Conservation (phyloP, 2,329 filamentous ascomycete genomes). For the Cryphonectria radicalis region DNA sequence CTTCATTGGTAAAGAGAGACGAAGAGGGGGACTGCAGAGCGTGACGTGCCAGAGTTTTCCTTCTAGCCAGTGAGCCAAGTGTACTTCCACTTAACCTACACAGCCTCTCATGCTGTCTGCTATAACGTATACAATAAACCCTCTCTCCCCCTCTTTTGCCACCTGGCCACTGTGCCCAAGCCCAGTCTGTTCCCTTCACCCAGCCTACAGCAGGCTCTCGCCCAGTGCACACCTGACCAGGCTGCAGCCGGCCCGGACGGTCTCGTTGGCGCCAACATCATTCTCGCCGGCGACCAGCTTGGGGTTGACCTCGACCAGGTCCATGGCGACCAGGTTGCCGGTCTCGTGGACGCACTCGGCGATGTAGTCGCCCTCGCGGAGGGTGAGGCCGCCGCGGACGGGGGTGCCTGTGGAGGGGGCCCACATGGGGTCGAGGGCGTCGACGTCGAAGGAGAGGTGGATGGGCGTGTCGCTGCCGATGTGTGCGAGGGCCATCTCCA, state of each 20-base stretch:
- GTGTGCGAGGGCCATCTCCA: slow-evolving; percentile 98
- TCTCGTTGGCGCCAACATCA: slow-evolving; percentile 74
- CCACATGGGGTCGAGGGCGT: slow-evolving; percentile 94
- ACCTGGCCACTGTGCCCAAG: neutral
- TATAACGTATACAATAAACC: neutral
- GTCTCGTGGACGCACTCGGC: slow-evolving; percentile 85
- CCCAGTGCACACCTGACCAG: slow-evolving; percentile 90
- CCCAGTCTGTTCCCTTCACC: neutral
- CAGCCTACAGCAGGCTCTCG: slow-evolving; percentile 71
- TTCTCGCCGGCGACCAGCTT: slow-evolving; percentile 62
- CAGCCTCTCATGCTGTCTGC: neutral
- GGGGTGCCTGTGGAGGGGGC: slow-evolving; percentile 95
- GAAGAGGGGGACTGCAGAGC: too few species aligned
- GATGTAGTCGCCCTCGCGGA: slow-evolving; percentile 96
- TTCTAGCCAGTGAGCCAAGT: neutral
- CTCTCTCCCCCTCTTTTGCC: neutral
- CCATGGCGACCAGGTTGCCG: slow-evolving; percentile 77
- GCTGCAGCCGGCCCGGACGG: slow-evolving; percentile 86
- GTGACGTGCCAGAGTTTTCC: too few species aligned
- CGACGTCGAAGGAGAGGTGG: slow-evolving; percentile 95
- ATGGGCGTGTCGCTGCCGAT: slow-evolving; percentile 95
- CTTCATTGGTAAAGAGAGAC: too few species aligned
- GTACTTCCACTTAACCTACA: neutral
- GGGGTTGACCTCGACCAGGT: slow-evolving; percentile 83
- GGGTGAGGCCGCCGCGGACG: slow-evolving; percentile 87